Base-by-base conservation (phyloP, 306 rosid species). In the Pterocarpus macrocarpus region DNA sequence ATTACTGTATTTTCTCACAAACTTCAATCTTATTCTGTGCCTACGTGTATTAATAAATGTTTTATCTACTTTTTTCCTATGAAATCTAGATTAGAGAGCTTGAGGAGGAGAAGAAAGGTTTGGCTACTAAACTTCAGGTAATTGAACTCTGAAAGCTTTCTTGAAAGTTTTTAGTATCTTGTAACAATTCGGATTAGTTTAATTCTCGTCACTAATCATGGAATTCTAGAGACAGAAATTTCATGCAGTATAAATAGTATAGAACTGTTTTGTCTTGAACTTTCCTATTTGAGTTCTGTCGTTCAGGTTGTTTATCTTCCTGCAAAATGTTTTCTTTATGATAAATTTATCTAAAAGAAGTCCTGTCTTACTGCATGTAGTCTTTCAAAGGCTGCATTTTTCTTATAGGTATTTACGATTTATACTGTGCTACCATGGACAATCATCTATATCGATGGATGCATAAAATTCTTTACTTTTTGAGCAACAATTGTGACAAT, bases 61-160 rank as follows among this genome's bases (percentile, higher is more conserved):
- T 64, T 43, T 69, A 78, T 63, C 69, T 78, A 57, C 70, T 79
- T 44, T 86, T 78, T 87, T 86, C 28, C 28, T 71, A 81, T 88
- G 94, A 85, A 90, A 89, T 88, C 87, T 91, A 96, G 99, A 91
- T 90, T 80, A 96, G 99, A 90, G 99, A 96, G 90, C 86, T 94
- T 81, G 98, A 94, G 86, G 99, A 96, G 91, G 99, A 96, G 94
- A 96, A 94, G 94, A 96, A 96, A 87, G 98, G 94, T 82, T 80
- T 96, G 83, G 71, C 63, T 63, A 89, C 98, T 66, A 96, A 90
- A 78, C 98, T 96, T 86, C 98, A 96, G 99, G 99, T 96, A 89
- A 89, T 62, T 72, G 72, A 76, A 74, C 75, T 65, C 76, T 61
- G 33, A 47, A 65, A 71, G 32, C 75, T 72, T 78, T 50, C 8